Base-by-base conservation (phyloP, 106 monocot genomes). In the Acanthochlamys bracteata region DNA sequence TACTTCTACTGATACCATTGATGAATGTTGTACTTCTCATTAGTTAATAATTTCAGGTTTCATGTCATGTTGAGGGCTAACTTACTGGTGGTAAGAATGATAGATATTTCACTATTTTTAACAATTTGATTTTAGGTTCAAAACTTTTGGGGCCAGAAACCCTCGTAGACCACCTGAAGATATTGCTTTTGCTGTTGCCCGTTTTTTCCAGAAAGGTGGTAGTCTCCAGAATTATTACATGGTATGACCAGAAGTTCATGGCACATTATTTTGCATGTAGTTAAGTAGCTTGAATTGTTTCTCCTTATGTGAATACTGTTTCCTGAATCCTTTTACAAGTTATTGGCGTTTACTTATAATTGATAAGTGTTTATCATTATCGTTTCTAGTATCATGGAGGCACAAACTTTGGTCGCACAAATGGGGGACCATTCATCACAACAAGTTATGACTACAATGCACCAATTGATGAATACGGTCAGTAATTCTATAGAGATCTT, bases 391-490 rank as follows among this genome's bases (percentile, higher is more conserved):
- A 92, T 65, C 96, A 98, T 69, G 96, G 96, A 59, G 96, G 96
- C 47, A 98, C 96, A 49, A 98, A 98, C 55, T 85, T 98, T 61
- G 96, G 83, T 55, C 76, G 71, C 27, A 74, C 73, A 59, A n/a
- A n/a, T n/a, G 78, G 85, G 15, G 85, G 91, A 60, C 67, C 91
- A 49, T 88, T 69, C 64, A 74, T 84, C 16, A 85, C 74, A 55
- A 85, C 91, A 57, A 76, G 79, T 55, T 98, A 98, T 45, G 88
- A 88, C 33, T 91, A 98, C 69, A 41, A 85, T 72, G 91, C 91
- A 68, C 96, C 91, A 43, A 71, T 98, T 70, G 96, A 98, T 85
- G 96, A 98, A 83, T 98, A 92, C 66, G 96, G 96, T n/a, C n/a
- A n/a, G n/a, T n/a, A n/a, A n/a, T n/a, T n/a, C n/a, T n/a, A n/a